phyloP scores from a whole-genome alignment of 2,329 filamentous ascomycete genomes.

The Aureobasidium sp. region DNA sequence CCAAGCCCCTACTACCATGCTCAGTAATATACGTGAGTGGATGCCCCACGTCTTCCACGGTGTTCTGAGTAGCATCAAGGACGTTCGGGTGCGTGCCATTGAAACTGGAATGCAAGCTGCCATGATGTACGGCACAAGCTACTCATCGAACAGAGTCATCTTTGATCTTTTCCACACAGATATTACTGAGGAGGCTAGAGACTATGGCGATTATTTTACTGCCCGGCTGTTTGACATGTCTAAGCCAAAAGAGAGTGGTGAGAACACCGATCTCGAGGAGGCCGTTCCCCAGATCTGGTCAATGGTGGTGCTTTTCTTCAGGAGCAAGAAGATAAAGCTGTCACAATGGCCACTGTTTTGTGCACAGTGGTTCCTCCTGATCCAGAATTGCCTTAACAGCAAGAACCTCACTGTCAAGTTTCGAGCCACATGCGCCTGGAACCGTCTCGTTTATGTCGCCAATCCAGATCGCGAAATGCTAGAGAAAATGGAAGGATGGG shows the following conservation, averaged over 20 bases:
- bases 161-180: constrained; percentile 52
- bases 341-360: constrained; percentile 61
- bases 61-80: constrained; percentile 69
- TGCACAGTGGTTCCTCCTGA: constrained; percentile 64
- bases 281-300: constrained; percentile 83
- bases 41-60: constrained; percentile 72
- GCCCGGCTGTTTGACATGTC: constrained; percentile 61
- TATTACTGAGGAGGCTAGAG: constrained; percentile 46
- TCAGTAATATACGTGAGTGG: constrained; percentile 64
- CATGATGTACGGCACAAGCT: constrained; percentile 60
- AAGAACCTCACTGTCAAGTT: constrained; percentile 61
- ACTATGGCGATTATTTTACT: constrained; percentile 62
- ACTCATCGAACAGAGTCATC: constrained; percentile 57
- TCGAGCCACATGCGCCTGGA: constrained; percentile 80
- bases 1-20: constrained; percentile 64
- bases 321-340: constrained; percentile 50
- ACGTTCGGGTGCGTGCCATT: constrained; percentile 68
- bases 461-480: constrained; percentile 53
- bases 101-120: constrained; percentile 64
- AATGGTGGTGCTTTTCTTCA: constrained; percentile 68
- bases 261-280: constrained; percentile 44
- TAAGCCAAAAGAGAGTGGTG: constrained; percentile 35
- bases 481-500: constrained; percentile 46
- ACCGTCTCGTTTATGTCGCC: constrained; percentile 68
- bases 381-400: constrained; percentile 78